Evolutionary conservation across 2,329 filamentous ascomycete species (phyloP).

Genomic region (Microdochium nivale): DNA sequence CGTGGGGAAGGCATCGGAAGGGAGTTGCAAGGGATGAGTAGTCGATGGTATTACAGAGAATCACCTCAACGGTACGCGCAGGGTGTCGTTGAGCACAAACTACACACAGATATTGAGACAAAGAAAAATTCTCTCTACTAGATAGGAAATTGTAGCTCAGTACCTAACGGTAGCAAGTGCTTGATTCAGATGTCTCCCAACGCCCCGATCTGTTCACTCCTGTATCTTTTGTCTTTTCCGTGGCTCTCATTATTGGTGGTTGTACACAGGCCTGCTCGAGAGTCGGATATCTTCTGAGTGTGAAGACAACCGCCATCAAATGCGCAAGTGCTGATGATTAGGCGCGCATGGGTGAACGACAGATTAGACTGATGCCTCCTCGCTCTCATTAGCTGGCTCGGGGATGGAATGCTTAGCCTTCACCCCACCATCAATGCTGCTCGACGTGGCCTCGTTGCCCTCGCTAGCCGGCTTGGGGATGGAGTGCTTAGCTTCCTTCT

Average conservation of each 20-base stretch:
- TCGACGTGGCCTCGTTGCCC: conserved; percentile 44
- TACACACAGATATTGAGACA: neutral
- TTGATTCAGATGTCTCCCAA: neutral
- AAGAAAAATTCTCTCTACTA: neutral
- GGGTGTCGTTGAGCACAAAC: no score
- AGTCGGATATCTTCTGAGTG: neutral
- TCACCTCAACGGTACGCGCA: neutral
- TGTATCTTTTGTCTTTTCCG: neutral
- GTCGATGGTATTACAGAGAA: neutral
- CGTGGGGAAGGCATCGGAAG: neutral
- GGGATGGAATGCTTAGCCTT: conserved; percentile 30
- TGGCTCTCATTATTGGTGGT: neutral
- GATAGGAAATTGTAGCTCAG: neutral
- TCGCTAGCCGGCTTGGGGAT: conserved; percentile 56
- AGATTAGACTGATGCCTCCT: conserved; percentile 37
- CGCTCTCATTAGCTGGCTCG: conserved; percentile 55
- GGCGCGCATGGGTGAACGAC: neutral
- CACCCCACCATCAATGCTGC: no score
- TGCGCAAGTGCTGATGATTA: neutral
- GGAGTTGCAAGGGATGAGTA: neutral
- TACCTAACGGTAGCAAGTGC: neutral
- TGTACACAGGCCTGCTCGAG: neutral
- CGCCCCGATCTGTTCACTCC: neutral
- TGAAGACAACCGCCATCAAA: neutral
- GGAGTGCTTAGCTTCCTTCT: no score